Percentiles rank a stretch among this genome's conserved stretches.
These are phyloP conservation scores for Pythium sp. DNA, from an alignment of 352 stramenopile genomes.

Conservation along the genomic window DNA sequence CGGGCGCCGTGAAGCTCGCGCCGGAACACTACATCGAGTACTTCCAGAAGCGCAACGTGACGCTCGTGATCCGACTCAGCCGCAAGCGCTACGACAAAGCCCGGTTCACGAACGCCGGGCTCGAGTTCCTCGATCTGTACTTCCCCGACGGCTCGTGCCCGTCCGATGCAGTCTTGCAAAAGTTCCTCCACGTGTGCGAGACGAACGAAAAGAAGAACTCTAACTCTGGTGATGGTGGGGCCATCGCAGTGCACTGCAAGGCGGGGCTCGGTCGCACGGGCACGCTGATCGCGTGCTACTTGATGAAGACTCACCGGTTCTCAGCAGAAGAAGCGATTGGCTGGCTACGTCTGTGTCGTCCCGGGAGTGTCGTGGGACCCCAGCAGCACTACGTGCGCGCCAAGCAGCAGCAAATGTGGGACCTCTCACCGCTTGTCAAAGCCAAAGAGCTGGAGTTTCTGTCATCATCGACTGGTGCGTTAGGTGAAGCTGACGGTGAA, in stretches of 20 bases:
- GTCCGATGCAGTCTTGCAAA: slow-evolving; percentile 58
- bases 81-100: slow-evolving; percentile 90
- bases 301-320: slow-evolving; percentile 94
- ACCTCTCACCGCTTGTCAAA: background rate
- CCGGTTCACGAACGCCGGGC: slow-evolving; percentile 77
- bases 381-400: slow-evolving; percentile 92
- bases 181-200: slow-evolving; percentile 75
- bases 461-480: background rate
- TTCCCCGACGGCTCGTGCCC: slow-evolving; percentile 93
- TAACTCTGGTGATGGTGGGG: slow-evolving; percentile 22
- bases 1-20: slow-evolving; percentile 26
- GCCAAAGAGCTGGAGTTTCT: background rate
- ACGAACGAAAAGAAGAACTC: background rate
- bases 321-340: slow-evolving; percentile 91
- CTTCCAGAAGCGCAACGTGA: slow-evolving; percentile 21
- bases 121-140: slow-evolving; percentile 89
- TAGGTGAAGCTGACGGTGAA: background rate
- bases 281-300: slow-evolving; percentile 92
- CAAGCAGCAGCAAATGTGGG: slow-evolving; percentile 40
- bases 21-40: slow-evolving; percentile 33
- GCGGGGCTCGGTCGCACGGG: slow-evolving; percentile 93
- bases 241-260: slow-evolving; percentile 96
- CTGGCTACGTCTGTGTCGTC: slow-evolving; percentile 91
- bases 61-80: slow-evolving; percentile 89
- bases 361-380: slow-evolving; percentile 90